Percentiles rank a stretch among this genome's conserved stretches.
These are phyloP conservation scores for Prunus salicina DNA, from an alignment of 306 rosid species.

Conservation along the genomic window DNA sequence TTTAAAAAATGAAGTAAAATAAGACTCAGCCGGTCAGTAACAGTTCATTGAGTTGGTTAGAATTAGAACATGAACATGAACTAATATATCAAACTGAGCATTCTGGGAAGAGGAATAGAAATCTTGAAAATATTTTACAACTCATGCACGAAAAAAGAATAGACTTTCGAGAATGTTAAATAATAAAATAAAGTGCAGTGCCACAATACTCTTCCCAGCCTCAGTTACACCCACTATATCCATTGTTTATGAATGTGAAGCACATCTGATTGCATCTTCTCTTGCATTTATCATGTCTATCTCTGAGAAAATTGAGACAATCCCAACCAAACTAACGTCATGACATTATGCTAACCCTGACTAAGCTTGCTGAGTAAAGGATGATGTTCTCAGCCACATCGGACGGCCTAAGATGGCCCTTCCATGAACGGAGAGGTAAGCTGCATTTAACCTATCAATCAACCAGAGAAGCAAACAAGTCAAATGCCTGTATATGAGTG, in stretches of 20 bases:
- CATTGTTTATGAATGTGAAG: neutral
- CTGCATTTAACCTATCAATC: slow-evolving; percentile 66
- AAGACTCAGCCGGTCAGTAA: no score
- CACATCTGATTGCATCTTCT: neutral
- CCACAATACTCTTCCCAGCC: neutral
- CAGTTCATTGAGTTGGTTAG: no score
- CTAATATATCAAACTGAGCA: no score
- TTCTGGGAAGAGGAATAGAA: no score
- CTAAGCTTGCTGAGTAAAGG: slow-evolving; percentile 42
- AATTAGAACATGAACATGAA: no score
- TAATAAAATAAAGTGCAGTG: neutral
- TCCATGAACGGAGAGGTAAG: slow-evolving; percentile 70
- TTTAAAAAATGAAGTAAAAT: no score
- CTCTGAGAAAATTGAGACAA: neutral
- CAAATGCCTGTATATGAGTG: neutral
- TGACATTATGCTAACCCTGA: neutral
- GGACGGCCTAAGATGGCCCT: slow-evolving; percentile 55
- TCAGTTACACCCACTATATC: neutral
- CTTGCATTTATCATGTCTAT: neutral
- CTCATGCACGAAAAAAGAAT: no score
- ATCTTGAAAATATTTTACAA: no score
- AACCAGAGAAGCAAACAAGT: slow-evolving; percentile 13
- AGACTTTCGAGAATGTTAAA: no score
- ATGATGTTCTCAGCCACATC: slow-evolving; percentile 53
- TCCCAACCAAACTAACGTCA: neutral